Evolutionary conservation across 345 rosid species (phyloP), one percentile per base, ranked within the genome.

Genomic region (Corchorus olitorius): DNA sequence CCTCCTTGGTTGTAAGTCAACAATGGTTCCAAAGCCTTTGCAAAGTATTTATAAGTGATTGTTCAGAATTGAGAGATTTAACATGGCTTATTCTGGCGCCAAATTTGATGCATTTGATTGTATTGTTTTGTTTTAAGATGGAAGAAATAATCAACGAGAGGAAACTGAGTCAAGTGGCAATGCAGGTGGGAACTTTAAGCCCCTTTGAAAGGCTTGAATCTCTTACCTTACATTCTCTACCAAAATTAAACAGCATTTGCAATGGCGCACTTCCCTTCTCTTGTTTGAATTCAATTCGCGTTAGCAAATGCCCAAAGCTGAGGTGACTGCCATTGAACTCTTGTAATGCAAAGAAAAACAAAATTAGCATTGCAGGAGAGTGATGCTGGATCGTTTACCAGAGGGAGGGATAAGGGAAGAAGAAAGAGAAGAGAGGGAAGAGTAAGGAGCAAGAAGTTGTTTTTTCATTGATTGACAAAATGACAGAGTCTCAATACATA

Each of bases 1-100:
- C 0, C n/a, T 15, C 6, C 15, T 2, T 0, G 55, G 16, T 14
- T 15, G 5, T n/a, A 15, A 52, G 6, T 52, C 6, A 15, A 52
- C 55, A 17, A 5, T 52, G 1, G n/a, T 53, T 53, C 17, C 58
- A 53, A 17, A 53, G 20, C 20, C 58, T 53, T 8, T 17, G 22
- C 1, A 0, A 16, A 0, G 20, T n/a, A 15, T 1, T 0, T 0
- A 5, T 53, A 17, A 1, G 0, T 0, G 0, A 13, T 5, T 75
- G 75, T 46, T 37, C 75, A 6, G 41, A 54, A 0, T 52, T 70
- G 53, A 33, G 11, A 12, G 80, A 79, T 11, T 34, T 83, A 73
- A 76, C 76, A 55, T 79, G 70, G 81, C 63, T 83, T 43, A 41
- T 79, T 74, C 64, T 54, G 6, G 81, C 79, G 14, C 86, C 72